These are phyloP conservation scores for Fusarium albidum DNA, from an alignment of 2,329 filamentous ascomycete species.

Conservation along the genomic window DNA sequence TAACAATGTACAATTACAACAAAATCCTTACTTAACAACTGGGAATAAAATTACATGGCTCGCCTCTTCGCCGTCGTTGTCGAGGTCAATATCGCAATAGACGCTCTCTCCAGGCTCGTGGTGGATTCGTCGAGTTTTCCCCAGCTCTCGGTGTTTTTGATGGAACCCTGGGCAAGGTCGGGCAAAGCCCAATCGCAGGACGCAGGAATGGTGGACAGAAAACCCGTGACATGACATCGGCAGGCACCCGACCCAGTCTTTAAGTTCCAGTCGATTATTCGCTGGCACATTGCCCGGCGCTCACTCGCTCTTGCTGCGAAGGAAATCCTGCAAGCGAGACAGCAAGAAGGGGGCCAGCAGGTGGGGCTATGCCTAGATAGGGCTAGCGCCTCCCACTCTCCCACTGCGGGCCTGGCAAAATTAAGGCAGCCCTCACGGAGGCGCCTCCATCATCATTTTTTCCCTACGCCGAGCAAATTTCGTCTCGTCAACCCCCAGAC, in stretches of 20 bases:
- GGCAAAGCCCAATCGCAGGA: conserved; percentile 18
- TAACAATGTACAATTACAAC: conserved; percentile 17
- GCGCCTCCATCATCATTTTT: conserved; percentile 48
- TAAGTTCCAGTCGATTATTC: conserved; percentile 17
- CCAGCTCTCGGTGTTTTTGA: neutral
- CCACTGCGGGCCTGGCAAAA: conserved; percentile 53
- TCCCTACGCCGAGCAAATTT: conserved; percentile 54
- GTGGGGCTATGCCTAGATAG: conserved; percentile 31
- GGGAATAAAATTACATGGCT: conserved; percentile 34
- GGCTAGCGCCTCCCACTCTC: conserved; percentile 53
- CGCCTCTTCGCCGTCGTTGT: conserved; percentile 4
- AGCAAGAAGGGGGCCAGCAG: conserved; percentile 25
- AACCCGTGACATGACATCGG: conserved; percentile 35
- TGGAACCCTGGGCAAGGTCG: neutral
- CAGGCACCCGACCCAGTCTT: conserved; percentile 4
- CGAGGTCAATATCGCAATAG: conserved; percentile 22
- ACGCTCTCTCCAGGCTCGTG: conserved; percentile 12
- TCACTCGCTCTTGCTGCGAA: conserved; percentile 20
- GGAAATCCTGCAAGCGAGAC: conserved; percentile 35
- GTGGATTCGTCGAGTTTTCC: conserved; percentile 26
- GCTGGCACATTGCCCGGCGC: conserved; percentile 3
- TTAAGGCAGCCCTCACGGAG: conserved; percentile 53
- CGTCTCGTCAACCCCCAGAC: conserved; percentile 53
- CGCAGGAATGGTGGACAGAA: conserved; percentile 16
- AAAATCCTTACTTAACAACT: neutral